Conservation (phyloP, 768 basidiomycete genomes). For the Psilocybe subaeruginosa region DNA sequence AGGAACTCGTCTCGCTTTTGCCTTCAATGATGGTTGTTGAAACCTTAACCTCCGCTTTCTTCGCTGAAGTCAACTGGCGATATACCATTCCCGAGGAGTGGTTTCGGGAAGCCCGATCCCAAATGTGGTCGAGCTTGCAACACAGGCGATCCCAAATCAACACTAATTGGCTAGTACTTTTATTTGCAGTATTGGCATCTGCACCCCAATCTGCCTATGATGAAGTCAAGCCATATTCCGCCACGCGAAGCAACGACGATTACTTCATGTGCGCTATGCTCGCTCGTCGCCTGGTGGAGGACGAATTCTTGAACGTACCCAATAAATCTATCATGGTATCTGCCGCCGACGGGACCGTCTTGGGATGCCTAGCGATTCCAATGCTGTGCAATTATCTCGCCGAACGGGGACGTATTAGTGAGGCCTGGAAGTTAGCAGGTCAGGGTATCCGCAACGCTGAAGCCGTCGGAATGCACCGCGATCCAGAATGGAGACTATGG, state of each 20-base stretch:
- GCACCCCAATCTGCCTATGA: conserved; percentile 32
- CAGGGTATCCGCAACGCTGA: conserved; percentile 40
- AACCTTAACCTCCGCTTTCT: conserved; percentile 42
- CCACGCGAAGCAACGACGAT: conserved; percentile 22
- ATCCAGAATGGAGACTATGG: conserved; percentile 43
- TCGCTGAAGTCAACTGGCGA: conserved; percentile 51
- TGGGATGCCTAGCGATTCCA: conserved; percentile 48
- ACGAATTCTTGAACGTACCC: conserved; percentile 40
- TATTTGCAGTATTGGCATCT: conserved; percentile 52
- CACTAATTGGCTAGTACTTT: conserved; percentile 50
- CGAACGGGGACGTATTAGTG: conserved; percentile 49
- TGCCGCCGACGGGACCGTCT: conserved; percentile 48
- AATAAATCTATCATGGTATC: conserved; percentile 36
- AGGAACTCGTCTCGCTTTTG: conserved; percentile 36
- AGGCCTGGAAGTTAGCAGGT: conserved; percentile 51
- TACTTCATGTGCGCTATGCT: conserved; percentile 47
- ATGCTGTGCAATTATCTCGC: conserved; percentile 48
- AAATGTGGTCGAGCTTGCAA: conserved; percentile 50
- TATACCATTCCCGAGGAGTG: conserved; percentile 53
- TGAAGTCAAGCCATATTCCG: conserved; percentile 14
- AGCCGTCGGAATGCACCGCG: conserved; percentile 47
- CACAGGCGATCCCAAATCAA: conserved; percentile 42
- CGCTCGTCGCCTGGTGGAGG: conserved; percentile 49
- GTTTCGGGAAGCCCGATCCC: conserved; percentile 43
- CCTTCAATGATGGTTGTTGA: conserved; percentile 34